Conservation (phyloP, 1,284 basidiomycete genomes). For the Marasmius fiardii region DNA sequence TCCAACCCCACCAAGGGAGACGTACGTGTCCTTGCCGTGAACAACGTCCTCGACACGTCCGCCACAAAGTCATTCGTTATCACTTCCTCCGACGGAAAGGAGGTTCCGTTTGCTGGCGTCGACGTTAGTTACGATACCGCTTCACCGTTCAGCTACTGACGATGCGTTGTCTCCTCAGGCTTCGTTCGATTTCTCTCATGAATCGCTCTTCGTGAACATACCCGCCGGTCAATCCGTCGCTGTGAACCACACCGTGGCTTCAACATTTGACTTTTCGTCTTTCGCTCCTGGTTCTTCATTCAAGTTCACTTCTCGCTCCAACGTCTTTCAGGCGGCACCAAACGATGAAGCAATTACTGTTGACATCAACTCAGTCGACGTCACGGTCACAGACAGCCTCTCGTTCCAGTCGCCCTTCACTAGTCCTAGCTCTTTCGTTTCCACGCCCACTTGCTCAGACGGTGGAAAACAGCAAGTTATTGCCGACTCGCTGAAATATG, state of each 20-base stretch:
- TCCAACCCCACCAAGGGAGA: constrained; percentile 16
- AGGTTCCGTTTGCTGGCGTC: constrained; percentile 15
- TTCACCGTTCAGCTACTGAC: not conserved
- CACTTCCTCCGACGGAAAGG: constrained; percentile 11
- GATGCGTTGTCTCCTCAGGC: not conserved
- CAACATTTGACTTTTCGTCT: constrained; percentile 17
- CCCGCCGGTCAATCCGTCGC: constrained; percentile 17
- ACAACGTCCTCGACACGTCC: constrained; percentile 16
- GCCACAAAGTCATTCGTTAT: constrained; percentile 15
- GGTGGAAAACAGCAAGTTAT: constrained; percentile 7
- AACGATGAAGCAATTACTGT: constrained; percentile 10
- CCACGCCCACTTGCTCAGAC: constrained; percentile 14
- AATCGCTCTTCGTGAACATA: constrained; percentile 15
- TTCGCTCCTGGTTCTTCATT: constrained; percentile 14
- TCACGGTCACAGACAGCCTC: constrained; percentile 11
- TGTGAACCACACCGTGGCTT: constrained; percentile 16
- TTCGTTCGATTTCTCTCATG: constrained; percentile 11
- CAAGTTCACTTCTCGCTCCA: not conserved
- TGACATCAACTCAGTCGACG: constrained; percentile 7
- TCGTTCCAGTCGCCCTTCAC: constrained; percentile 11
- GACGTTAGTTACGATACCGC: constrained; percentile 13
- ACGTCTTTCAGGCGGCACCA: constrained; percentile 6
- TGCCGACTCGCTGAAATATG: constrained; percentile 9
- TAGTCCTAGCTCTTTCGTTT: not conserved
- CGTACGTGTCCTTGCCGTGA: constrained; percentile 15